Evolutionary conservation across 805 yeast genomes (phyloP).

Genomic region (Yamadazyma sp.): DNA sequence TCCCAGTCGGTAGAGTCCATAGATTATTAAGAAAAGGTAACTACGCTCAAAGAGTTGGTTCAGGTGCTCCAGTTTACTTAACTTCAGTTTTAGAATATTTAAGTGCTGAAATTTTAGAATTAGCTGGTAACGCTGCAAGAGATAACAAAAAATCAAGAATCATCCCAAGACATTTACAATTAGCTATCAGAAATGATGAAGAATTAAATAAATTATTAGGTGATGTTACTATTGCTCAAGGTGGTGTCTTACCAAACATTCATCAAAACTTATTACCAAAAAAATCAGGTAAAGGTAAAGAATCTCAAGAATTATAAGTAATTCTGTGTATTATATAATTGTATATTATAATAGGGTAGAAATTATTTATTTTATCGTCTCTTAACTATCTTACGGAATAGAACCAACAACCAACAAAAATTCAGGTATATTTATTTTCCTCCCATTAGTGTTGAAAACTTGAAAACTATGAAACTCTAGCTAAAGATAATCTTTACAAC

Average conservation of each 20-base stretch:
- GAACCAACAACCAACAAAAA: too few species aligned
- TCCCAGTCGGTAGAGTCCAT: conserved; percentile 52
- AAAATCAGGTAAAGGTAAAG: conserved; percentile 53
- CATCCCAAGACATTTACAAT: conserved; percentile 51
- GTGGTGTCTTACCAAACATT: conserved; percentile 53
- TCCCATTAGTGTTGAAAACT: too few species aligned
- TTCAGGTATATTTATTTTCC: too few species aligned
- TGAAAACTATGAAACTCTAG: too few species aligned
- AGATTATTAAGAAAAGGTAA: conserved; percentile 50
- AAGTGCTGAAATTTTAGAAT: conserved; percentile 50
- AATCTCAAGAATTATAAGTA: conserved; percentile 57
- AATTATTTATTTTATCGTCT: not conserved
- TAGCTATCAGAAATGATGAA: conserved; percentile 53
- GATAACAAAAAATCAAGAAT: conserved; percentile 52
- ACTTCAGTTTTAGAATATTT: conserved; percentile 49
- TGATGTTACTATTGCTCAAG: conserved; percentile 50
- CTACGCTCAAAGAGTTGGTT: conserved; percentile 51
- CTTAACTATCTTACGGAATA: too few species aligned
- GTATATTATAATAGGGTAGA: conserved; percentile 13
- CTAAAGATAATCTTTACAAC: too few species aligned
- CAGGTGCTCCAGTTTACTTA: conserved; percentile 52
- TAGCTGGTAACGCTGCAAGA: conserved; percentile 53
- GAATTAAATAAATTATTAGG: conserved; percentile 50
- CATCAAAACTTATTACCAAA: conserved; percentile 52
- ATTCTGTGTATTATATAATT: conserved; percentile 14